Conservation (phyloP, 1,284 basidiomycete species). For the Farysia itapuensis region DNA sequence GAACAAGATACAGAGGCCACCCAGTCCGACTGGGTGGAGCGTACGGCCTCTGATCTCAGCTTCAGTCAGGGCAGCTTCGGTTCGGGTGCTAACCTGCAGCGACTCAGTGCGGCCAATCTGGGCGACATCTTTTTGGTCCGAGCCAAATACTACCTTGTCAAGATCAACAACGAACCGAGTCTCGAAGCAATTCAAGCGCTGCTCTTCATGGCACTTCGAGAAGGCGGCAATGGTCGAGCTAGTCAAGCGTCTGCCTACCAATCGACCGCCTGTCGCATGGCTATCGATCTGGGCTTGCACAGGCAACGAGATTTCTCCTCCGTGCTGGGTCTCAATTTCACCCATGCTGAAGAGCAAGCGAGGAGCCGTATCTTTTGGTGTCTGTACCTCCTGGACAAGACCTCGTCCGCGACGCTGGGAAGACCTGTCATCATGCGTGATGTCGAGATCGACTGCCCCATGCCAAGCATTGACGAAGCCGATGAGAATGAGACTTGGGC, state of each 20-base stretch:
- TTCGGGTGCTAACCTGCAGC: constrained; percentile 9
- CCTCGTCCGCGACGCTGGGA: constrained; percentile 34
- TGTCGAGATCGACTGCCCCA: constrained; percentile 47
- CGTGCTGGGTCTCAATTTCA: constrained; percentile 26
- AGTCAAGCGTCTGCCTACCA: constrained; percentile 38
- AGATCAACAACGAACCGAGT: constrained; percentile 40
- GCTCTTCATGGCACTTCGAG: constrained; percentile 44
- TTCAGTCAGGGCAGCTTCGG: constrained; percentile 19
- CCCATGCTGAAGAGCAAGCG: constrained; percentile 37
- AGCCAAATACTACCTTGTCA: constrained; percentile 41
- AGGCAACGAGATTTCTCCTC: constrained; percentile 27
- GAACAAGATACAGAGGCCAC: constrained; percentile 29
- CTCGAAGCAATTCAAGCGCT: constrained; percentile 42
- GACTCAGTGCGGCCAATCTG: constrained; percentile 17
- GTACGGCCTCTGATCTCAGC: constrained; percentile 21
- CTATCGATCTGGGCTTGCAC: constrained; percentile 45
- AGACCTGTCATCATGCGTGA: constrained; percentile 38
- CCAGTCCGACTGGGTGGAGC: constrained; percentile 30
- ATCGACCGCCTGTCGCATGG: constrained; percentile 40
- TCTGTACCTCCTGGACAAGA: constrained; percentile 45
- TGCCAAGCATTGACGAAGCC: constrained; percentile 32
- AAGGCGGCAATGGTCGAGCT: constrained; percentile 38
- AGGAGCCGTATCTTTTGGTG: constrained; percentile 41
- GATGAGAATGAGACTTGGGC: constrained; percentile 42
- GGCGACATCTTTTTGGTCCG: constrained; percentile 42